Evolutionary conservation across 2,329 filamentous ascomycete genomes (phyloP).

Genomic region (Penicillium sp.): DNA sequence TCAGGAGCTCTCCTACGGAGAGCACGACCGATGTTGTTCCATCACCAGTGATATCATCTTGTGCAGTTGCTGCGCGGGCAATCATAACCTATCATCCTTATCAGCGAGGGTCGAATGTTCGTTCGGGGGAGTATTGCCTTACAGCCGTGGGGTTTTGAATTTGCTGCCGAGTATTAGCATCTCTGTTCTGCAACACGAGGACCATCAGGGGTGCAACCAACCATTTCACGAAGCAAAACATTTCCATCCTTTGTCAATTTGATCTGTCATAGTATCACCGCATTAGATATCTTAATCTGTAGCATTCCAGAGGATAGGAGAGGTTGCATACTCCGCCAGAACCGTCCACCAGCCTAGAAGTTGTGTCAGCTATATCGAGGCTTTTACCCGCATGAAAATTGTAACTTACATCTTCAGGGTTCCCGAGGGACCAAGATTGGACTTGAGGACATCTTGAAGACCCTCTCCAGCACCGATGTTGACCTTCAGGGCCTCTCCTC

Average conservation of each 20-base stretch:
- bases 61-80: slow-evolving; percentile 82
- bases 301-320: slow-evolving; percentile 6
- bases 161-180: slow-evolving; percentile 57
- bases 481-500: slow-evolving; percentile 93
- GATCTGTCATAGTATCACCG: slow-evolving; percentile 60
- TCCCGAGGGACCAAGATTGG: slow-evolving; percentile 88
- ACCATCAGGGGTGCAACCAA: slow-evolving; percentile 30
- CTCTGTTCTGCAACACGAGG: slow-evolving; percentile 1
- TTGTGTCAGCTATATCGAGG: slow-evolving; percentile 29
- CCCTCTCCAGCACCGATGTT: slow-evolving; percentile 98
- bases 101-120: slow-evolving; percentile 21
- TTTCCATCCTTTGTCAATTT: slow-evolving; percentile 99
- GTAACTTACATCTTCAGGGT: slow-evolving; percentile 85
- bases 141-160: slow-evolving; percentile 98
- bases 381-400: background rate
- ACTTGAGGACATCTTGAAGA: slow-evolving; percentile 89
- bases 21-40: slow-evolving; percentile 96
- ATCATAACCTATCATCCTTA: slow-evolving; percentile 58
- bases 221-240: slow-evolving; percentile 70
- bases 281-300: slow-evolving; percentile 16
- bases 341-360: slow-evolving; percentile 59
- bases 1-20: slow-evolving; percentile 91
- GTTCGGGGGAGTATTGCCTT: slow-evolving; percentile 27
- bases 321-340: slow-evolving; percentile 54
- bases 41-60: slow-evolving; percentile 97